Evolutionary conservation across 345 rosid genomes (phyloP).

Genomic region (Rhodomyrtus tomentosa): DNA sequence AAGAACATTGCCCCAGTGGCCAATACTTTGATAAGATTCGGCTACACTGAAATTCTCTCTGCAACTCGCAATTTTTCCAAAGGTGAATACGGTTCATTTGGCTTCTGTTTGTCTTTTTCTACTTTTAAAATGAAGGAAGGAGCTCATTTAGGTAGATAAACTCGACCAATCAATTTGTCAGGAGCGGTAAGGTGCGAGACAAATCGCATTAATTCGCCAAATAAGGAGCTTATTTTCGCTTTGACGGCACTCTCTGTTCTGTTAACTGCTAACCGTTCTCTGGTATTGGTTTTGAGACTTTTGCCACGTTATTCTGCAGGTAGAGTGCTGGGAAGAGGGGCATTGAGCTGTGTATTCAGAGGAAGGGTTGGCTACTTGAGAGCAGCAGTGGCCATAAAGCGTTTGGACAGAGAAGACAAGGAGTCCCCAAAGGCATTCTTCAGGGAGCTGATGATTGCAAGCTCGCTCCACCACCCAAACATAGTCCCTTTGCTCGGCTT

Average conservation of each 20-base stretch:
- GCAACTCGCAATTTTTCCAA: conserved; percentile 81
- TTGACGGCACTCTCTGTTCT: background rate
- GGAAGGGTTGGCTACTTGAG: conserved; percentile 76
- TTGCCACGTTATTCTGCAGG: conserved; percentile 23
- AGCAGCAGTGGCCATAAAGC: conserved; percentile 69
- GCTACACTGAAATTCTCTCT: conserved; percentile 53
- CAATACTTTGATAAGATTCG: conserved; percentile 40
- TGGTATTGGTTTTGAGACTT: background rate
- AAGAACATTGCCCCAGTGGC: conserved; percentile 68
- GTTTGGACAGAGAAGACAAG: conserved; percentile 72
- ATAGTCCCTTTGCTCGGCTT: conserved; percentile 82
- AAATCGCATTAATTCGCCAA: background rate
- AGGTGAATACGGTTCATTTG: conserved; percentile 18
- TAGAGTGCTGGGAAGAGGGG: conserved; percentile 93
- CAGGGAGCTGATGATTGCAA: conserved; percentile 94
- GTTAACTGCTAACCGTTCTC: background rate
- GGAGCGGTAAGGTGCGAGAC: background rate
- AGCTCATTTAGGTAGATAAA: background rate
- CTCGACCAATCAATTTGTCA: background rate
- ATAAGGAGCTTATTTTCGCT: background rate
- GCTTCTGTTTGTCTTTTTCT: background rate
- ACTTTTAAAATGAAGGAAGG: background rate
- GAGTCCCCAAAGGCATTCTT: conserved; percentile 88
- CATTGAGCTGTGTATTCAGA: conserved; percentile 79
- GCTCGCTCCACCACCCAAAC: conserved; percentile 59